phyloP scores from a whole-genome alignment of 495 filamentous ascomycete species.

The Aspergillus haitiensis region DNA sequence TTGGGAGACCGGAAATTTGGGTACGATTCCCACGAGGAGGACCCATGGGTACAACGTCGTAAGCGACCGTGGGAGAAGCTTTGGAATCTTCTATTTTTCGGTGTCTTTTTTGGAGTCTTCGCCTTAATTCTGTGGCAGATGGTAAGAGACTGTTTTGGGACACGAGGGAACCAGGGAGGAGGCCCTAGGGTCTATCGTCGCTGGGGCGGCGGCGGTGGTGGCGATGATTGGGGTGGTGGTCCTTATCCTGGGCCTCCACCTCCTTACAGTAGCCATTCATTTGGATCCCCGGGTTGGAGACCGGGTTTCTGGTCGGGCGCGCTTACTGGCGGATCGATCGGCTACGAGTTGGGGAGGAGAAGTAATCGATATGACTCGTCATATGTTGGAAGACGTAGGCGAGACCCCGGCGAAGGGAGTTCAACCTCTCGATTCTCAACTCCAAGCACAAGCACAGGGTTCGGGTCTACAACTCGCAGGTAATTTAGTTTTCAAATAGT shows the following conservation, averaged over 20 bases:
- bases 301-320: constrained; percentile 90
- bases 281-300: constrained; percentile 56
- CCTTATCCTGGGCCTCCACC: constrained; percentile 58
- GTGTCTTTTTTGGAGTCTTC: constrained; percentile 46
- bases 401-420: constrained; percentile 49
- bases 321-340: constrained; percentile 67
- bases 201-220: constrained; percentile 47
- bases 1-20: constrained; percentile 74
- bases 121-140: constrained; percentile 33
- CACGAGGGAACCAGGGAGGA: constrained; percentile 19
- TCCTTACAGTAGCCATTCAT: constrained; percentile 48
- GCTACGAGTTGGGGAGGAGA: constrained; percentile 65
- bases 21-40: constrained; percentile 2
- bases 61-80: constrained; percentile 12
- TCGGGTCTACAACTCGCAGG: constrained; percentile 81
- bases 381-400: constrained; percentile 27
- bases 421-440: constrained; percentile 54
- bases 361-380: constrained; percentile 26
- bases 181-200: constrained; percentile 10
- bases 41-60: constrained; percentile 1
- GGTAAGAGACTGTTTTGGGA: constrained; percentile 26
- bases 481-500: constrained; percentile 40
- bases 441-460: constrained; percentile 77
- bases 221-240: constrained; percentile 48
- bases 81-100: constrained; percentile 47